These are phyloP conservation scores for Aspergillus mulundensis DNA, from an alignment of 495 filamentous ascomycete genomes.

Conservation along the genomic window DNA sequence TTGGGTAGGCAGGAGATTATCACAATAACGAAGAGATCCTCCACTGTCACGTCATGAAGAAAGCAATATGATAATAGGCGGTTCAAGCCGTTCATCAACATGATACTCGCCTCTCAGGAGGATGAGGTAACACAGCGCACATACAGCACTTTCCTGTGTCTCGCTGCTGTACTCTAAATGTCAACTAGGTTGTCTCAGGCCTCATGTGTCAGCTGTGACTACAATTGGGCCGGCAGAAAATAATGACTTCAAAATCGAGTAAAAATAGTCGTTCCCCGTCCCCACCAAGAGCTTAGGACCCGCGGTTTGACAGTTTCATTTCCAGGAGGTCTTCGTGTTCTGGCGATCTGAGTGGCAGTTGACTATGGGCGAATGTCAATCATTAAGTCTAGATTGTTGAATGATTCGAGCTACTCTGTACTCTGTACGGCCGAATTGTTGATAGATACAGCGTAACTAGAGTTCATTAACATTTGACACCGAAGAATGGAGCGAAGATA, in stretches of 20 bases:
- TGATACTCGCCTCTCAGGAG: neutral
- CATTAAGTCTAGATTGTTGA: neutral
- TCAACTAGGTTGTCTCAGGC: neutral
- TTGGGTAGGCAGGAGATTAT: conserved; percentile 6
- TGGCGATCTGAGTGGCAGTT: neutral
- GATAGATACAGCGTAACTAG: neutral
- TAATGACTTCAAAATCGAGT: neutral
- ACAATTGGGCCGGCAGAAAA: conserved; percentile 10
- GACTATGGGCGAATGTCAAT: neutral
- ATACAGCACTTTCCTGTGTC: neutral
- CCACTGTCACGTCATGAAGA: neutral
- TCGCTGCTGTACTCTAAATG: neutral
- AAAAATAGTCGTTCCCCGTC: conserved; percentile 1
- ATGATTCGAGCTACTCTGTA: neutral
- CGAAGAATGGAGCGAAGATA: too few relatives aligned
- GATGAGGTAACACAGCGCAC: neutral
- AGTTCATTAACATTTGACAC: neutral
- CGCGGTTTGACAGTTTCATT: conserved; percentile 1
- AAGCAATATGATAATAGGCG: neutral
- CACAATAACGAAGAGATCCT: neutral
- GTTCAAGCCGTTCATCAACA: neutral
- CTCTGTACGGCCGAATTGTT: neutral
- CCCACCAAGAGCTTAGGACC: neutral
- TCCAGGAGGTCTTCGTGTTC: neutral
- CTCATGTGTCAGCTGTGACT: neutral